These are phyloP conservation scores for Pleurotus cornucopiae DNA, from an alignment of 768 basidiomycete species.

Conservation along the genomic window DNA sequence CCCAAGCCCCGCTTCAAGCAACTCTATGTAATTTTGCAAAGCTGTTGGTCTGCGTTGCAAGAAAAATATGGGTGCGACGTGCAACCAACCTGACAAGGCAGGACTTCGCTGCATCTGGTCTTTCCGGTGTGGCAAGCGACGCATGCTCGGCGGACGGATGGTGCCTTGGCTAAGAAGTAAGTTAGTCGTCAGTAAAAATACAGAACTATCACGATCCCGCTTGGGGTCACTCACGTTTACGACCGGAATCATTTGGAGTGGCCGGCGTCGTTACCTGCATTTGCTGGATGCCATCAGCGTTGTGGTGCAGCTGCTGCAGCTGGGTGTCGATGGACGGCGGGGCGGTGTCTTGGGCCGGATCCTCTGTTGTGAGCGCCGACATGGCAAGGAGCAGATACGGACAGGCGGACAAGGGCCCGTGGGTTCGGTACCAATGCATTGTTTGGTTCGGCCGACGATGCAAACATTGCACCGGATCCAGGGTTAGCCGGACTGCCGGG, in stretches of 20 bases:
- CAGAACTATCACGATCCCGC: constrained; percentile 13
- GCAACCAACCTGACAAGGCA: constrained; percentile 68
- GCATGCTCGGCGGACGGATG: constrained; percentile 78
- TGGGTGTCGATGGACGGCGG: constrained; percentile 57
- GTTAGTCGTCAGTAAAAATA: background rate
- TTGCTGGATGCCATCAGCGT: constrained; percentile 30
- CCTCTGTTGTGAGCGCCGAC: constrained; percentile 75
- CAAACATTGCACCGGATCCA: background rate
- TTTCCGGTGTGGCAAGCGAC: constrained; percentile 80
- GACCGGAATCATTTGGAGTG: constrained; percentile 29
- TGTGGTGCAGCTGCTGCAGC: constrained; percentile 49
- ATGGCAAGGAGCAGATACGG: constrained; percentile 33
- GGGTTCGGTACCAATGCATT: background rate
- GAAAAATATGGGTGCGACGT: constrained; percentile 3
- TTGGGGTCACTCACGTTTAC: constrained; percentile 55
- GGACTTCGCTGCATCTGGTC: constrained; percentile 76
- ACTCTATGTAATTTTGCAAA: constrained; percentile 40
- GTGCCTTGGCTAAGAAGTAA: constrained; percentile 59
- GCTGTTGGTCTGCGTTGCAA: constrained; percentile 3
- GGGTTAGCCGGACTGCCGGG: background rate
- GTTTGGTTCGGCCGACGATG: constrained; percentile 4
- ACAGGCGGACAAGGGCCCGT: background rate
- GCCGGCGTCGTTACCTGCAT: constrained; percentile 19
- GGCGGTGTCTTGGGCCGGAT: constrained; percentile 47
- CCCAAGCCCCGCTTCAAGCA: constrained; percentile 81